Base-by-base conservation (phyloP, 1,284 basidiomycete genomes). In the Moniliella sp. region DNA sequence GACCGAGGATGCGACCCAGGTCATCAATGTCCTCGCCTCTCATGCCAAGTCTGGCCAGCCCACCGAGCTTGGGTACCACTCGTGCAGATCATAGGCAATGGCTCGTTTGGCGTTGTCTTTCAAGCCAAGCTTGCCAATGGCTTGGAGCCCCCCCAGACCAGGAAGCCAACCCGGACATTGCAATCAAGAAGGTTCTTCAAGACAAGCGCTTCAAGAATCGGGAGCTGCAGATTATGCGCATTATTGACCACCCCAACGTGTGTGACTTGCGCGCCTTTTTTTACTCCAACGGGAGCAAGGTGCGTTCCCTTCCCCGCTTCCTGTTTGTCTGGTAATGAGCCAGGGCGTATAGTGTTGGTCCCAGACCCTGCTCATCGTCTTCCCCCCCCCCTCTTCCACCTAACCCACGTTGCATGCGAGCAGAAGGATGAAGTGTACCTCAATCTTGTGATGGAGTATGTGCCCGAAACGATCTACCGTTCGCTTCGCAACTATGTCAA, bases 161-260 rank as follows among this genome's bases (percentile, higher is more conserved):
- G 25, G n/a, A 7, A 8, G 29, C n/a, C 5, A 21, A 31, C 13
- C 18, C 29, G 5, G 84, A 93, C 53, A 91, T 97, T 55, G 88
- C 88, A 34, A 97, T 97, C 72, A 97, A 97, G 75, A 97, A 94
- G 70, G 88, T 97, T 32, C 66, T 97, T 46, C 88, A 97, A 69
- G 88, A 97, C 69, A 97, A 97, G 72, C 75, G 88, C 48, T 97
- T 97, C 77, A 97, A 97, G 88, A 97, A 97, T 68, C 88, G 88
- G 57, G 88, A 99, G 66, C 70, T 99, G 36, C 91, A 97, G 67
- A 97, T 99, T 64, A 99, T 99, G 88, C 74, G 86, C 55, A 75
- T 94, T 33, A 82, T 97, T 32, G 74, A 74, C 46, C 88, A 97
- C 67, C 91, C 91, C 32, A 97, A 97, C 60, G 88, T 97, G 27